Evolutionary conservation across 1,284 basidiomycete genomes (phyloP), one percentile per base, ranked within the genome.

Genomic region (Austropuccinia psidii): DNA sequence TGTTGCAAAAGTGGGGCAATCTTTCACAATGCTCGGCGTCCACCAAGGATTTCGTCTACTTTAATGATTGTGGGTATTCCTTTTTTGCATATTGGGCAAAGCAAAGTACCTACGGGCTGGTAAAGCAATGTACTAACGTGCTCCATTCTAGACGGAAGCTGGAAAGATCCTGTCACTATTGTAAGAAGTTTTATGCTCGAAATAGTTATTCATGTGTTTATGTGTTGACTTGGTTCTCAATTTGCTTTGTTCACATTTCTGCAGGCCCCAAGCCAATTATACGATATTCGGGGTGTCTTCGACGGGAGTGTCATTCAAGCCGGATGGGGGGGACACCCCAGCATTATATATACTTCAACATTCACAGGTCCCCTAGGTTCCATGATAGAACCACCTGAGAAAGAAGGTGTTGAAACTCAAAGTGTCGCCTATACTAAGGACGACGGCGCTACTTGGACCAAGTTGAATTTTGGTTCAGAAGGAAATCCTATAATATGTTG

Each of bases 261-360:
- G 17, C 52, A 76, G 76, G 74, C 55, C 29, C 76, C 77, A 6
- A 74, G 60, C 15, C 61, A 74, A 37, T 35, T 77, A 31, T 78
- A 78, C 73, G 77, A 78, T 43, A 78, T 77, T 41, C 74, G 77
- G 19, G 77, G 77, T 27, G 76, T 78, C 4, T 77, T 78, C 29
- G 77, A 78, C 39, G 77, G 77, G 9, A 75, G 67, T 0, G 76
- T 77, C 21, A 74, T 78, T 58, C 69, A 75, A 57, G 52, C 72
- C 7, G 77, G 77, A n/a, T 70, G 57, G 57, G 68, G 76, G 4
- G 77, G 77, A 0, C 21, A 73, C 37, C 77, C 77, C 2, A 74
- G 76, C 11, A 75, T 76, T 39, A 69, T 78, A 31, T 78, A 78
- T 69, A 77, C 77, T 24, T 75, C 75, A 7, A 75, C 74, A 17